These are phyloP conservation scores for Huntiella decipiens DNA, from an alignment of 2,329 filamentous ascomycete species.

Conservation along the genomic window DNA sequence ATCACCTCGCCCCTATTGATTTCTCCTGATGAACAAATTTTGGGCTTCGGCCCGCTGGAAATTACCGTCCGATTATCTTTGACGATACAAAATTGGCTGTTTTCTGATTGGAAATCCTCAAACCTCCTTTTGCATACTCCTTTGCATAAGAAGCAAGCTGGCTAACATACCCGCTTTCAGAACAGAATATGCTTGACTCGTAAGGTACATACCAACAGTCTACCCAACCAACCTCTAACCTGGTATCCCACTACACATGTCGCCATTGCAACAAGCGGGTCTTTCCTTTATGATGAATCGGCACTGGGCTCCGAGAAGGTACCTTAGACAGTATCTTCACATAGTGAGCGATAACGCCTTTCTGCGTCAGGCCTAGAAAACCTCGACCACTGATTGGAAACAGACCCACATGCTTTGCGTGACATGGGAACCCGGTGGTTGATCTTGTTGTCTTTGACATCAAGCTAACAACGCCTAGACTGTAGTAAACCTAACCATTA, in stretches of 20 bases:
- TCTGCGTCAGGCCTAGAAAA: conserved; percentile 99
- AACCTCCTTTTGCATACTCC: neutral
- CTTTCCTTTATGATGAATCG: conserved; percentile 53
- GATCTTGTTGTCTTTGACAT: neutral
- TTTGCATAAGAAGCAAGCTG: conserved; percentile 6
- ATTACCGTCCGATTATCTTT: conserved; percentile 79
- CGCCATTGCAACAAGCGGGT: conserved; percentile 12
- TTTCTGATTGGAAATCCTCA: conserved; percentile 37
- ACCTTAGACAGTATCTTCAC: conserved; percentile 20
- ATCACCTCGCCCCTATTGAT: neutral
- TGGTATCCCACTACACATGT: neutral
- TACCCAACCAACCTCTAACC: no score
- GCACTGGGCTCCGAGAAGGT: conserved; percentile 86
- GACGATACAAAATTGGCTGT: conserved; percentile 74
- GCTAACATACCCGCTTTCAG: conserved; percentile 18
- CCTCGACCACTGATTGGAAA: conserved; percentile 76
- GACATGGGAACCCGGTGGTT: neutral
- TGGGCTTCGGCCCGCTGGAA: conserved; percentile 59
- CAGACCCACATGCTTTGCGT: neutral
- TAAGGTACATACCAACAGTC: conserved; percentile 8
- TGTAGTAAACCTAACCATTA: neutral
- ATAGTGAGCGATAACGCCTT: conserved; percentile 69
- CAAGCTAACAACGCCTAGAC: no score
- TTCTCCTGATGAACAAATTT: conserved; percentile 36
- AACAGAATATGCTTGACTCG: conserved; percentile 8